Evolutionary conservation across 768 basidiomycete species (phyloP), one percentile per base, ranked within the genome.

Genomic region (Tulasnella sp.): DNA sequence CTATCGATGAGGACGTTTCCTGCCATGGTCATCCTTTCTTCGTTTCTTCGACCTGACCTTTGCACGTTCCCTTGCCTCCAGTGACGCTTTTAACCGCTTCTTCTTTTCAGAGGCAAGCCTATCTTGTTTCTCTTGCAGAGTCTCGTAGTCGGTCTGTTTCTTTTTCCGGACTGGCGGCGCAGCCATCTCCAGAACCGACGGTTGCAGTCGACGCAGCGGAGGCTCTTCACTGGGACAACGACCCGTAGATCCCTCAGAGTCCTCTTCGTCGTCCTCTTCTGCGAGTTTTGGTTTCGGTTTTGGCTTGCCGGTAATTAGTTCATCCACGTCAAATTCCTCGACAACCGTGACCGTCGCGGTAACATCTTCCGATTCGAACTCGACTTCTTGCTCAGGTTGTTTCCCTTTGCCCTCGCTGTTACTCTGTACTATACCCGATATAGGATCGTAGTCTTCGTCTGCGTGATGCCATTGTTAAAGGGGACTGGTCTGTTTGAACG

Each of bases 311-410:
- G 4, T 51, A 29, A 76, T 72, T 61, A 91, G 84, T 67, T 86
- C 84, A 81, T 89, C 87, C 29, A 93, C 90, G 83, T 96, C 94
- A 83, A 97, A 94, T 83, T 98, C 94, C 83, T 98, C 94, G 18
- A 94, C 91, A 73, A 98, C 91, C 20, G 95, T 96, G 69, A 98
- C 95, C 23, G 93, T 94, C 69, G 96, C 94, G 42, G 93, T 87
- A 79, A 91, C 88, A 82, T 96, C 91, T 81, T 95, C 94, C 80
- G 92, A 91, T 81, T 93, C 91, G 80, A 90, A 96, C 83, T 93
- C 61, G 13, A 67, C 91, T 83, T 90, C 88, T 77, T 91, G 90
- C 74, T 87, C 86, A 82, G 87, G 83, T 11, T 84, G 80, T 82
- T 84, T 78, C 48, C 73, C 46, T 48, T 72, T 72, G 42, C 57